phyloP scores from a whole-genome alignment of 306 rosid genomes.

The Lablab purpureus region DNA sequence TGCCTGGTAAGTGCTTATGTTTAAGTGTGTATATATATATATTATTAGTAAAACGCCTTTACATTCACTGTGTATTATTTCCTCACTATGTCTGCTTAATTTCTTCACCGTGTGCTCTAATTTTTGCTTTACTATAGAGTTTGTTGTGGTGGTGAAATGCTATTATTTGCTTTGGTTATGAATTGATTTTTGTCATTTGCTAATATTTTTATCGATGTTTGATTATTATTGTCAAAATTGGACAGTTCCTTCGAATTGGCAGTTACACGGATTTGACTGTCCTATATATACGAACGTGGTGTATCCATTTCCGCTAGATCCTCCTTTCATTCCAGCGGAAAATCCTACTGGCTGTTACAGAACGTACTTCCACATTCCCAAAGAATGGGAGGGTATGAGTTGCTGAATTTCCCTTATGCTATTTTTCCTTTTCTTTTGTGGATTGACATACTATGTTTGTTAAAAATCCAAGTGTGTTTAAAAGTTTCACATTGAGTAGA shows the following conservation, averaged over 20 bases:
- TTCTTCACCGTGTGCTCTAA: conserved; percentile 14
- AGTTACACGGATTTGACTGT: conserved; percentile 85
- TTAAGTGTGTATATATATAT: neutral
- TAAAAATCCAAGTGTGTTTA: too few species aligned
- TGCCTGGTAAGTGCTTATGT: conserved; percentile 70
- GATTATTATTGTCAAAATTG: conserved; percentile 47
- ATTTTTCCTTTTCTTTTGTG: conserved; percentile 21
- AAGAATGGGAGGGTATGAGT: conserved; percentile 88
- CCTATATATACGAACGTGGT: conserved; percentile 85
- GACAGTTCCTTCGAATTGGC: conserved; percentile 99
- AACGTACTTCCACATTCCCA: conserved; percentile 68
- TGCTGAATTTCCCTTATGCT: conserved; percentile 13
- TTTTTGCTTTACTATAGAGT: neutral
- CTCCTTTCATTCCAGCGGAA: conserved; percentile 72
- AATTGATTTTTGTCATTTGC: conserved; percentile 20
- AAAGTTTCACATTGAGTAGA: too few species aligned
- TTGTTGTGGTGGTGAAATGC: conserved; percentile 5
- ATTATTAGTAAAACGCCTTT: neutral
- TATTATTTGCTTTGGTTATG: conserved; percentile 8
- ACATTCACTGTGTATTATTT: neutral
- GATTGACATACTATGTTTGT: too few species aligned
- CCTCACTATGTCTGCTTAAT: conserved; percentile 1
- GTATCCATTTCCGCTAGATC: conserved; percentile 89
- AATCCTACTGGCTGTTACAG: conserved; percentile 99
- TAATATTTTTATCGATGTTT: conserved; percentile 39